Base-by-base conservation (phyloP, 345 rosid species). In the Cardamine occulta region DNA sequence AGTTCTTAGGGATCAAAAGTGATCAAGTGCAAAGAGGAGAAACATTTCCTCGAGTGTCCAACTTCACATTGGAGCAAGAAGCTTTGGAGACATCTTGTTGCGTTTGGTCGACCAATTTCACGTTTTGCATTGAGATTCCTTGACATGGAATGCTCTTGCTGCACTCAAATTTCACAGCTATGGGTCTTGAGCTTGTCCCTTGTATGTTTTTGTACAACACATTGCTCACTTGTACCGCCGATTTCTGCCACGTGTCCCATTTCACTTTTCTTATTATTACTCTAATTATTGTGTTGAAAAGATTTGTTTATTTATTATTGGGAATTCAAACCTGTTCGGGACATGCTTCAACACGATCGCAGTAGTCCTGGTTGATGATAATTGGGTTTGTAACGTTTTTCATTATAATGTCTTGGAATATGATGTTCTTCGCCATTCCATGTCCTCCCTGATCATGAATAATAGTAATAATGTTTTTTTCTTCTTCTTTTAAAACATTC, bases 281-380 rank as follows among this genome's bases (percentile, higher is more conserved):
- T 21, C 13, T 24, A 24, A 2, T 19, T 60, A 2, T 19, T 60
- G 6, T 40, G 19, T 54, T 24, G 26, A 53, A 40, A 58, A 60
- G 1, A 56, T 57, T 15, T 19, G 26, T 11, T 48, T 11, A 18
- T 2, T 18, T 34, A 18, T 34, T 15, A 11, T 52, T 23, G 56
- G 47, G 28, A 26, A 26, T 23, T 10, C 53, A 40, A 28, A 93
- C 98, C 96, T 93, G 84, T 53, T 84, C 69, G n/a, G 53, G 31
- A 75, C 97, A 94, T 45, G 88, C 65, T 21, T 40, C 49, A 26
- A 51, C 34, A 48, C 80, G 83, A 66, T 94, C 98, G 58, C 98
- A 94, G 23, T 94, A 94, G 75, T 89, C 75, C 59, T 94, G 96
- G 76, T 94, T 80, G 21, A 94, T 85, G 68, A 94, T 88, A 39